Evolutionary conservation across 768 basidiomycete species (phyloP), one percentile per base, ranked within the genome.

Genomic region (Lactarius hengduanensis): DNA sequence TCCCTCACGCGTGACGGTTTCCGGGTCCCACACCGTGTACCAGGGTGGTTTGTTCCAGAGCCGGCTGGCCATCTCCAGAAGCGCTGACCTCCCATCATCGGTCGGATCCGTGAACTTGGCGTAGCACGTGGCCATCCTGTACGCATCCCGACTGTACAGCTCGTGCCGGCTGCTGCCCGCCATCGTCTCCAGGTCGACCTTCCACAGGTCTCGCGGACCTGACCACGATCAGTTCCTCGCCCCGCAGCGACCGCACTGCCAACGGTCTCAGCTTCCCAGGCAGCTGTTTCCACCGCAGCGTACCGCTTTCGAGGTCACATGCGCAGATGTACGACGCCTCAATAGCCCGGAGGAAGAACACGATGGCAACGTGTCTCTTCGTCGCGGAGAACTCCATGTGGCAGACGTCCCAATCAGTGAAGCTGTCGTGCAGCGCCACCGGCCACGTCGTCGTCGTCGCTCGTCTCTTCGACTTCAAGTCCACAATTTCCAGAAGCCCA

Each of bases 341-440:
- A 41, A 50, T 26, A 13, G 6, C 50, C 6, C 26, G 53, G 41
- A 62, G 57, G 62, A 55, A 67, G 50, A 63, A 67, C 15, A 67
- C 53, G 10, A 63, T 59, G 13, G 40, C 57, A 20, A 67, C 15
- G 61, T 67, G 57, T n/a, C 22, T 63, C 20, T 22, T 50, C 28
- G 66, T 67, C 26, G 66, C 62, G n/a, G 66, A 59, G 40, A 67
- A 67, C 34, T 67, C 62, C 57, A 67, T 55, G 32, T 36, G 20
- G 28, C 66, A 54, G n/a, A 63, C 32, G 3, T 67, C 57, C 66
- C 66, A 56, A 38, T 63, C 58, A 32, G 50, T 55, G 28, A 67
- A 67, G 40, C 62, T 67, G 7, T 67, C 66, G 15, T 67, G 66
- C 18, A 67, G 66, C 10, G 53, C 57, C 32, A 67, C 20, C 1